Evolutionary conservation across 306 rosid species (phyloP), one percentile per base, ranked within the genome.

Genomic region (Adenanthera pavonina): DNA sequence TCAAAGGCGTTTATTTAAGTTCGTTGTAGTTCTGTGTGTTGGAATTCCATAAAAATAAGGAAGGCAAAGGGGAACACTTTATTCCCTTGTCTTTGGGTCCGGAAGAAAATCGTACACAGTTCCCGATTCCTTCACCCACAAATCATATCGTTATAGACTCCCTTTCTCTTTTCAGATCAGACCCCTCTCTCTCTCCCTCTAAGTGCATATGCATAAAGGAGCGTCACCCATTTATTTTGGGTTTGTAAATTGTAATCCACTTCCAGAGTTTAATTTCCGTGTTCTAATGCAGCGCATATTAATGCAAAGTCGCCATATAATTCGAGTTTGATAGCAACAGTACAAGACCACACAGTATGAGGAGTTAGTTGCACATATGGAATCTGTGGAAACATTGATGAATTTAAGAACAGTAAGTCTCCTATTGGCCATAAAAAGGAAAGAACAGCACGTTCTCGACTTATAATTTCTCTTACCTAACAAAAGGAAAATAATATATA

Each of bases 51-150:
- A 49, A 80, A 87, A 82, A 84, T 53, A 46, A 25, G 84, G 15
- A 61, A 59, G 74, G 46, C 46, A 38, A 43, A 84, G 72, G 75
- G 77, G 72, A 75, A 79, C 83, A 77, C 96, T 91, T 92, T 92
- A 91, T 87, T 90, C 90, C 87, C 82, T 70, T 84, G 85, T 86
- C 87, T 74, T 86, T 90, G 93, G 87, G 89, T 92, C 86, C 84
- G 79, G 85, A 91, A 84, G 95, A 87, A 89, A 90, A 89, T 84
- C 85, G 91, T 90, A 88, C 94, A 86, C 91, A 86, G 87, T 92
- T 89, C 91, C 88, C 90, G 76, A 92, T 88, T 91, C 87, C 90
- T 84, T 86, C 56, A 49, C 69, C 70, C 59, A 62, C 38, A 10
- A 16, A 51, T 8, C 83, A 82, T 85, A 83, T 70, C 57, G 57